Evolutionary conservation across 805 yeast species (phyloP).

Genomic region (Pichia kluyveri): DNA sequence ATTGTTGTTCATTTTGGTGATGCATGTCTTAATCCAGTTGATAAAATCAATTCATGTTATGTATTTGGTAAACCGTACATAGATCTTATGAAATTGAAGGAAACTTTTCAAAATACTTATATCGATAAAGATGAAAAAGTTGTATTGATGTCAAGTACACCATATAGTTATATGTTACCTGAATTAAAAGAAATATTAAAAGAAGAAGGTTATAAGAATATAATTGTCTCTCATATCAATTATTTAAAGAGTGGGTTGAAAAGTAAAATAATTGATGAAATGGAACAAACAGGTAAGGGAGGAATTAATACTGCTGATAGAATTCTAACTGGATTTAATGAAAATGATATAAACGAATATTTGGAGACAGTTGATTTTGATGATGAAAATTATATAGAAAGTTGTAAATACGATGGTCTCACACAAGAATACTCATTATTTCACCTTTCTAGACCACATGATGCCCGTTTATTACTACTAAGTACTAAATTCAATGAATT

Average conservation of each 20-base stretch:
- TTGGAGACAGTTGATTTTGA: slow-evolving; percentile 3
- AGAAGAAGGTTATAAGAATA: slow-evolving; percentile 22
- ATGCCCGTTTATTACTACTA: slow-evolving; percentile 69
- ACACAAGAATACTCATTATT: slow-evolving; percentile 49
- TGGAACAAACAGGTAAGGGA: background rate
- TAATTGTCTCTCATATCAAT: slow-evolving; percentile 34
- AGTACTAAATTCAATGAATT: slow-evolving; percentile 60
- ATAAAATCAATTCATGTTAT: slow-evolving; percentile 64
- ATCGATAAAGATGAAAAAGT: slow-evolving; percentile 34
- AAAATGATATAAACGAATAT: slow-evolving; percentile 10
- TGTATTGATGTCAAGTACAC: slow-evolving; percentile 68
- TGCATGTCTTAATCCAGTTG: slow-evolving; percentile 80
- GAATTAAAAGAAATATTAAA: slow-evolving; percentile 29
- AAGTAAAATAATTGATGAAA: slow-evolving; percentile 20
- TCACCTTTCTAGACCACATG: slow-evolving; percentile 65
- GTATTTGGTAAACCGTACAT: slow-evolving; percentile 65
- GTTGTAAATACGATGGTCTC: slow-evolving; percentile 21
- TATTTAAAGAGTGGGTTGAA: slow-evolving; percentile 14
- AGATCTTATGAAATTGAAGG: slow-evolving; percentile 31
- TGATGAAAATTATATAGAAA: slow-evolving; percentile 11
- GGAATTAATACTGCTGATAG: slow-evolving; percentile 21
- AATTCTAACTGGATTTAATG: slow-evolving; percentile 21
- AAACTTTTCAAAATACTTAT: slow-evolving; percentile 34
- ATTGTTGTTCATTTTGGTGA: slow-evolving; percentile 89
- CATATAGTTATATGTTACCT: slow-evolving; percentile 41